Percentiles rank a stretch among this genome's conserved stretches.
Conservation (phyloP, 352 stramenopile species). For the Aphanomyces euteiches region DNA sequence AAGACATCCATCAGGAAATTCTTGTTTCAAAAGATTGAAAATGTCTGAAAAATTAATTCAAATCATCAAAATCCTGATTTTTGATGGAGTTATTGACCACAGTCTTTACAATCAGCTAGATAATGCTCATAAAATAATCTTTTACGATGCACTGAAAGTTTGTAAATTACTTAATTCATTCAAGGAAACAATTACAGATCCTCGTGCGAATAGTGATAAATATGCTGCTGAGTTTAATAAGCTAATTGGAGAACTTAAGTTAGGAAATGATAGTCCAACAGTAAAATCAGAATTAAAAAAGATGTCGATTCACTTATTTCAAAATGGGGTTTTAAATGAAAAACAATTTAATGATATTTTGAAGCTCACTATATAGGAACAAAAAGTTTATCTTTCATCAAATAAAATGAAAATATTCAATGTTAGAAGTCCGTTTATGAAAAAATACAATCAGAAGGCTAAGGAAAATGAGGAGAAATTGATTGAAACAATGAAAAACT, state of each 20-base stretch:
- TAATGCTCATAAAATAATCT: neutral
- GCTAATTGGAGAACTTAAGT: neutral
- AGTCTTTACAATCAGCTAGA: neutral
- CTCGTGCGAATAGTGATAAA: neutral
- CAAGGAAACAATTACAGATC: neutral
- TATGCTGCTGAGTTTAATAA: slow-evolving; percentile 4
- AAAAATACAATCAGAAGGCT: neutral
- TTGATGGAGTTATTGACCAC: neutral
- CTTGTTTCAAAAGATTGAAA: neutral
- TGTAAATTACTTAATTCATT: neutral
- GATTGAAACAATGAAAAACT: slow-evolving; percentile 1
- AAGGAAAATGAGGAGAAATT: neutral
- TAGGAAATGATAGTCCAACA: neutral
- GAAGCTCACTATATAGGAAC: neutral
- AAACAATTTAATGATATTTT: neutral
- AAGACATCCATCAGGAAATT: neutral
- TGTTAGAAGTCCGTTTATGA: neutral
- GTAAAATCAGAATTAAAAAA: neutral
- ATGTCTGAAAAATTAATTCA: neutral
- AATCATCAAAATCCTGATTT: slow-evolving; percentile 2
- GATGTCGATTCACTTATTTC: neutral
- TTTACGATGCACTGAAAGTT: neutral
- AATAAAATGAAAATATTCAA: neutral
- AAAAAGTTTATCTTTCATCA: too few species aligned
- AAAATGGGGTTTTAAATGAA: neutral